Base-by-base conservation (phyloP, 441 rosid genomes). In the Populus hybrid region DNA sequence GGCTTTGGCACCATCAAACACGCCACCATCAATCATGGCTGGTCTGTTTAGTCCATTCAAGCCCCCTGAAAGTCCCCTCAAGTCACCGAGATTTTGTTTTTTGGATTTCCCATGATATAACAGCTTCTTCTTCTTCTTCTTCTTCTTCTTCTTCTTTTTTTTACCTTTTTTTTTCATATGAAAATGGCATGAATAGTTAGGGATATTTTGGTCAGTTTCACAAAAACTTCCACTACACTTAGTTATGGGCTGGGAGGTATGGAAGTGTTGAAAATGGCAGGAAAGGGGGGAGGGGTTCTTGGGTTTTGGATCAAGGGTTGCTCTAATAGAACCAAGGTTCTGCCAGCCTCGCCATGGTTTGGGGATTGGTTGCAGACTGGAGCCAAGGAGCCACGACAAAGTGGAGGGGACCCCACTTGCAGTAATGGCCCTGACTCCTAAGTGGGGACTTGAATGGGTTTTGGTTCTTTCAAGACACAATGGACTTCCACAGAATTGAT, bases 21-120 rank as follows among this genome's bases (percentile, higher is more conserved):
- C 82, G n/a, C 88, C 93, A 6, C 93, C 93, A 21, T 90, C 91
- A 18, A 90, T 85, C 93, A 90, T 90, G 67, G 91, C 28, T 1
- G 93, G 86, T 74, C 76, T 87, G 83, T 88, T 90, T 63, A 85
- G 78, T 23, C 89, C 90, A 28, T 81, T 85, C 77, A 90, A 82
- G 24, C 93, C 93, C 50, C 90, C 90, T 0, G 88, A 84, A n/a
- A 90, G 83, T 24, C 93, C 93, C 79, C 93, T 87, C 89, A 90
- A 1, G 85, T 90, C 93, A 12, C 93, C 93, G 0, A 90, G 84
- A 78, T 6, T 73, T 77, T 73, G 82, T 61, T 83, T 0, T 11
- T 81, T 78, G 78, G 98, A 94, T 94, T 91, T 89, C 87, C 82
- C 75, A 40, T 40, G 78, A 83, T 75, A 61, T 59, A 77, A 69